These are phyloP conservation scores for Tripterygium wilfordii DNA, from an alignment of 177 flowering plant genomes.

Conservation along the genomic window DNA sequence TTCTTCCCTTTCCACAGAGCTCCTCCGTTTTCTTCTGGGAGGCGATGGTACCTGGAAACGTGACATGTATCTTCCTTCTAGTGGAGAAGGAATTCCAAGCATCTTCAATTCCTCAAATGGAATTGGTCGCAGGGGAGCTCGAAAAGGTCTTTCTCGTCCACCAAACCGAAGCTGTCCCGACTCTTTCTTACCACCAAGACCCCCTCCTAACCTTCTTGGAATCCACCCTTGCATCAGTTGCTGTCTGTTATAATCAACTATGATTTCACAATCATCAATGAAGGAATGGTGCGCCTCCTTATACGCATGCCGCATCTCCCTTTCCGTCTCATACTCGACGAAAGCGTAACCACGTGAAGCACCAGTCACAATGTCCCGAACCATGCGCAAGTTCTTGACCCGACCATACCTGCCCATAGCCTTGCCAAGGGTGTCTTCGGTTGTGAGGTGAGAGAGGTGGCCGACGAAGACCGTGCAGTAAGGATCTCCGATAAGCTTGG, in stretches of 20 bases:
- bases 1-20: conserved; percentile 9
- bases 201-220: conserved; percentile 97
- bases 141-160: conserved; percentile 95
- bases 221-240: conserved; percentile 98
- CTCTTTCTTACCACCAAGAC: conserved; percentile 93
- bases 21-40: conserved; percentile 35
- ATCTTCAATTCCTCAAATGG: conserved; percentile 74
- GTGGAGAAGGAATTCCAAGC: conserved; percentile 92
- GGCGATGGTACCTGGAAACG: conserved; percentile 73
- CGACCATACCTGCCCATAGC: conserved; percentile 85
- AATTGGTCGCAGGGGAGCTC: conserved; percentile 89
- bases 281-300: conserved; percentile 89
- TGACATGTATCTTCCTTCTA: conserved; percentile 89
- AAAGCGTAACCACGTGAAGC: conserved; percentile 94
- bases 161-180: conserved; percentile 99
- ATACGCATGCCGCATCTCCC: conserved; percentile 87
- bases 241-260: conserved; percentile 89
- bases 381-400: conserved; percentile 76
- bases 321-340: conserved; percentile 81
- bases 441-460: conserved; percentile 68
- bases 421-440: conserved; percentile 73
- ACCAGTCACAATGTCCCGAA: conserved; percentile 90
- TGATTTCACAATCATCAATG: conserved; percentile 78
- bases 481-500: conserved; percentile 81
- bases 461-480: conserved; percentile 84